Evolutionary conservation across 768 basidiomycete species (phyloP).

Genomic region (Lactarius trivialis): DNA sequence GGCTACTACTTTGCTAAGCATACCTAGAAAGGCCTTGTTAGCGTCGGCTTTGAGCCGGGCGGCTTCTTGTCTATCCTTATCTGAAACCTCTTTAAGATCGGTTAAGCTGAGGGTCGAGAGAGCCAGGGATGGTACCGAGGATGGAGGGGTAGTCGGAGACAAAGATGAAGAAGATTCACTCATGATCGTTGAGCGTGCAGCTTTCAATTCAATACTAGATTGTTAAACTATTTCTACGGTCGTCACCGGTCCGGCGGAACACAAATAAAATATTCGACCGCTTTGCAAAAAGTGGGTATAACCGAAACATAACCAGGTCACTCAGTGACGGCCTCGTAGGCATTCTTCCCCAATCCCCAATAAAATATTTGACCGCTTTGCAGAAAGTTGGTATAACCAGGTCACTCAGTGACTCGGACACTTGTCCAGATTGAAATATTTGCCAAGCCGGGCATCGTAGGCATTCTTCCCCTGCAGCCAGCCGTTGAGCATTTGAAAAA

Average conservation of each 20-base stretch:
- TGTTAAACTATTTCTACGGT: background rate
- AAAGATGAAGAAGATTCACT: constrained; percentile 38
- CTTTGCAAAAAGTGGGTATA: background rate
- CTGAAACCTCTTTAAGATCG: constrained; percentile 46
- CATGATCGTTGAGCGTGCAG: constrained; percentile 20
- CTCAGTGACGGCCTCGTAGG: no score
- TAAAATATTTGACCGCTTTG: background rate
- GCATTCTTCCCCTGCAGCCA: constrained; percentile 59
- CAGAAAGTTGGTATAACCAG: background rate
- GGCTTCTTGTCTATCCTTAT: constrained; percentile 64
- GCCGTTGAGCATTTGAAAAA: constrained; percentile 67
- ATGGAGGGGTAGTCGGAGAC: constrained; percentile 43
- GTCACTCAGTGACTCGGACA: constrained; percentile 26
- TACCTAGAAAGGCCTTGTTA: constrained; percentile 80
- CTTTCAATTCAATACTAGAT: background rate
- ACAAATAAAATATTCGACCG: background rate
- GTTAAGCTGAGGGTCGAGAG: constrained; percentile 43
- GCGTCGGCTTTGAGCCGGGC: constrained; percentile 73
- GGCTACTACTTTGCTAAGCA: constrained; percentile 24
- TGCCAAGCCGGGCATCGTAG: constrained; percentile 45
- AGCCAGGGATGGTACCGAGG: constrained; percentile 55
- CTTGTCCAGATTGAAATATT: constrained; percentile 57
- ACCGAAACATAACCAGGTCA: background rate
- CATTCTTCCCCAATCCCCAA: no score
- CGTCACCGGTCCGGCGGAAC: constrained; percentile 3